Evolutionary conservation across 345 rosid genomes (phyloP), one percentile per base, ranked within the genome.

Genomic region (Eucalyptus cloeziana): DNA sequence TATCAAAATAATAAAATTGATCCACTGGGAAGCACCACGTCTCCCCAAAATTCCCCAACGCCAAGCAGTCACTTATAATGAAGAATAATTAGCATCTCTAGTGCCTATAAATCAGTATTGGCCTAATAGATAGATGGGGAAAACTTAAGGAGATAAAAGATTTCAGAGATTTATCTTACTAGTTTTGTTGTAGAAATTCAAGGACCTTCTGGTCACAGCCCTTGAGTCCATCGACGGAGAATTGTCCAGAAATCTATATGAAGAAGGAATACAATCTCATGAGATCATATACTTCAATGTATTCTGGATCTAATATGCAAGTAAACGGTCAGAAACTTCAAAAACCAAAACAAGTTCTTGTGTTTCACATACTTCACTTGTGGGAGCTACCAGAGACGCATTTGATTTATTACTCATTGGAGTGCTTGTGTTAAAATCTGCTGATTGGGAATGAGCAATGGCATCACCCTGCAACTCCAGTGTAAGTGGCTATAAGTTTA

Each of bases 151-250:
- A 33, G 87, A 51, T 21, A 21, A 86, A 67, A 83, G 13, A 85
- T 76, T 87, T 22, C 5, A 30, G 44, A 89, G 49, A 79, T 45
- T 85, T 22, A 89, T 93, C 99, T 95, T 90, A 95, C 99, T 91
- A 93, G 95, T 92, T 93, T 88, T 95, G 97, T 93, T 93, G 97
- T 87, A 96, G 95, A 91, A 91, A 95, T 89, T 95, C 96, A 67
- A 96, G 91, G 90, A 97, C 95, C 94, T 94, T 89, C 86, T 96
- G 97, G 92, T 96, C 99, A 60, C 92, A 90, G 92, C 94, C 92
- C 93, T 94, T 96, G 86, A 95, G 94, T 16, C 96, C 98, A 89
- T 93, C 95, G 51, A 92, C 88, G 51, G 91, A 90, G 49, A 64
- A 90, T 86, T 96, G 96, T 49, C 92, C 89, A 16, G 96, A 86